Evolutionary conservation across 495 filamentous ascomycete species (phyloP).

Genomic region (Penicillium robsamsonii): DNA sequence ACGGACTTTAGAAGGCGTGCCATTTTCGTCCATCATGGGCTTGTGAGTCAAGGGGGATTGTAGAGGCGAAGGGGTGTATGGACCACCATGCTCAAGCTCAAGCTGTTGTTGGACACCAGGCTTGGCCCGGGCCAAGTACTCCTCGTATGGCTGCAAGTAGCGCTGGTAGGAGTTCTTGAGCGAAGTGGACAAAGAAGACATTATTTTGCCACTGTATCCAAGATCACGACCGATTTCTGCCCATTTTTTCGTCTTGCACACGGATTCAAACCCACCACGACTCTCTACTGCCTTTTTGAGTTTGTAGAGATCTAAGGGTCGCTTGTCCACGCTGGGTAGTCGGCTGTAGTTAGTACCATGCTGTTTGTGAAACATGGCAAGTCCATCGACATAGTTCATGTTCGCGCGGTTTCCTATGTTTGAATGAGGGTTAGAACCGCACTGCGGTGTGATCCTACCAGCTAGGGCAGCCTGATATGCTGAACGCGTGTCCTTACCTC

Average conservation of each 20-base stretch:
- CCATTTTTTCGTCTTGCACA: conserved; percentile 98
- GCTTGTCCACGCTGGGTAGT: conserved; percentile 95
- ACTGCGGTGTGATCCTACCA: conserved; percentile 33
- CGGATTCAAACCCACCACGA: conserved; percentile 88
- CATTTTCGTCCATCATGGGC: conserved; percentile 52
- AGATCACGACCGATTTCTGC: conserved; percentile 96
- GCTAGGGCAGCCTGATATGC: conserved; percentile 27
- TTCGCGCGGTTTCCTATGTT: conserved; percentile 84
- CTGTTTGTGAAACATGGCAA: conserved; percentile 95
- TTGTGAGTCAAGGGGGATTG: conserved; percentile 77
- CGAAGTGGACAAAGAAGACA: conserved; percentile 98
- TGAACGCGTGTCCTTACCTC: conserved; percentile 66
- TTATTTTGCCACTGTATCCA: conserved; percentile 99
- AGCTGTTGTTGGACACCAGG: conserved; percentile 96
- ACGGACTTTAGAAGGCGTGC: conserved; percentile 62
- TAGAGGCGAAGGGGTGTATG: conserved; percentile 87
- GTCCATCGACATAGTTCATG: conserved; percentile 91
- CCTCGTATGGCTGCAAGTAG: conserved; percentile 95
- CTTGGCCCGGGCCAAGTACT: conserved; percentile 88
- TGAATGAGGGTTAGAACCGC: conserved; percentile 34
- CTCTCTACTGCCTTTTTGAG: conserved; percentile 95
- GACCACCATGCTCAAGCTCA: conserved; percentile 89
- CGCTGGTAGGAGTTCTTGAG: conserved; percentile 97
- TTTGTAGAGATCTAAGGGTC: conserved; percentile 91
- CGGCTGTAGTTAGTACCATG: conserved; percentile 91